These are phyloP conservation scores for Sporothrix dimorphospora DNA, from an alignment of 2,329 filamentous ascomycete genomes.

Conservation along the genomic window DNA sequence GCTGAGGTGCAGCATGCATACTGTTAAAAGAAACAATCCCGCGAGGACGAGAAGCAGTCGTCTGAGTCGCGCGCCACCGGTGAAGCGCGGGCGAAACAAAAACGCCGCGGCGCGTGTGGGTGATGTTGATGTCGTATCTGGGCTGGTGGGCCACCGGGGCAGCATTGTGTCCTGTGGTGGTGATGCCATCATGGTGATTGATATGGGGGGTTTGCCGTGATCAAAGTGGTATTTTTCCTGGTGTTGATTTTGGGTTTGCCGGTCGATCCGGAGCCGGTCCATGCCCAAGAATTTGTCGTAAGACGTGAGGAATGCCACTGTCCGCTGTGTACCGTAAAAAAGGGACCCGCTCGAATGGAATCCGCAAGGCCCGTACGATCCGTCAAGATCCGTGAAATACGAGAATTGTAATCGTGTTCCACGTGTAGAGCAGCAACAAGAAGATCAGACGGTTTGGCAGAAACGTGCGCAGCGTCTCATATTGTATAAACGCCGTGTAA, in stretches of 20 bases:
- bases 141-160: neutral
- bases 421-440: neutral
- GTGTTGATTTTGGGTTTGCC: neutral
- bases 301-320: neutral
- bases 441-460: neutral
- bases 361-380: neutral
- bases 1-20: slow-evolving; percentile 11
- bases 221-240: neutral
- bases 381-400: neutral
- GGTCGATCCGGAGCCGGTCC: neutral
- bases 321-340: neutral
- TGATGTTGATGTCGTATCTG: neutral
- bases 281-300: neutral
- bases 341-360: neutral
- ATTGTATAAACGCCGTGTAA: neutral
- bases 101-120: slow-evolving; percentile 12
- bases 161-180: neutral
- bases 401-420: neutral
- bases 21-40: neutral
- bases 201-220: neutral
- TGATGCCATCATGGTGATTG: neutral
- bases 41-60: neutral
- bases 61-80: neutral
- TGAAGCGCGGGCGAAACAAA: neutral
- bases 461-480: neutral